phyloP scores from a whole-genome alignment of 805 yeast genomes.

The Pichia nanzhaoensis region DNA sequence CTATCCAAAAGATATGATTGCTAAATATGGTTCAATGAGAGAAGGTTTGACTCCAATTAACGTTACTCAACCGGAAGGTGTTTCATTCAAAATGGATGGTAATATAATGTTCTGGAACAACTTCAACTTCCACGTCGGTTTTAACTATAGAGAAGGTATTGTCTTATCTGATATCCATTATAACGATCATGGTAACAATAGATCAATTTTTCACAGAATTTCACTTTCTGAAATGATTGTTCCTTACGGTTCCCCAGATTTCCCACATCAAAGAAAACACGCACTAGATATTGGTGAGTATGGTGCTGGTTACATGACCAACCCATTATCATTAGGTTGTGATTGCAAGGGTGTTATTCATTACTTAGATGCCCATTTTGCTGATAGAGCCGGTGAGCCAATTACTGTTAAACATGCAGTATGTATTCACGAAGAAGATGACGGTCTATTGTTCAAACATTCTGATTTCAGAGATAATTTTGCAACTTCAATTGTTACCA shows the following conservation, averaged over 20 bases:
- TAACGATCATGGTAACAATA: constrained; percentile 67
- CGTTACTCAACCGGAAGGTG: constrained; percentile 77
- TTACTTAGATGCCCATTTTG: constrained; percentile 73
- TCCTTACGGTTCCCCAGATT: constrained; percentile 74
- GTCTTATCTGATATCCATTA: constrained; percentile 67
- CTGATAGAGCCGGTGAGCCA: constrained; percentile 61
- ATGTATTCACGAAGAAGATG: constrained; percentile 84
- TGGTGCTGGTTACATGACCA: constrained; percentile 83
- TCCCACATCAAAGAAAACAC: constrained; percentile 79
- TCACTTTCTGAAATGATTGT: constrained; percentile 80
- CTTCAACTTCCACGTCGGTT: constrained; percentile 72
- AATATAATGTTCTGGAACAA: constrained; percentile 71
- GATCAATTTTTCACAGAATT: constrained; percentile 73
- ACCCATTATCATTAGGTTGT: constrained; percentile 71
- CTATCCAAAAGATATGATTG: constrained; percentile 58
- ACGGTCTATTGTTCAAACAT: constrained; percentile 72
- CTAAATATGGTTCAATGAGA: constrained; percentile 59
- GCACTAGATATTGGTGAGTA: constrained; percentile 84
- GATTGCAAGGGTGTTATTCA: constrained; percentile 85
- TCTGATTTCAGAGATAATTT: constrained; percentile 79
- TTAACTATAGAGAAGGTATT: constrained; percentile 81
- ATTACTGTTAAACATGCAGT: constrained; percentile 68
- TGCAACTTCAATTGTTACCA: constrained; percentile 65
- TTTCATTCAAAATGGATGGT: constrained; percentile 65
- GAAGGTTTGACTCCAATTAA: constrained; percentile 58